These are phyloP conservation scores for Singerocomus inundabilis DNA, from an alignment of 1,284 basidiomycete genomes.

Conservation along the genomic window DNA sequence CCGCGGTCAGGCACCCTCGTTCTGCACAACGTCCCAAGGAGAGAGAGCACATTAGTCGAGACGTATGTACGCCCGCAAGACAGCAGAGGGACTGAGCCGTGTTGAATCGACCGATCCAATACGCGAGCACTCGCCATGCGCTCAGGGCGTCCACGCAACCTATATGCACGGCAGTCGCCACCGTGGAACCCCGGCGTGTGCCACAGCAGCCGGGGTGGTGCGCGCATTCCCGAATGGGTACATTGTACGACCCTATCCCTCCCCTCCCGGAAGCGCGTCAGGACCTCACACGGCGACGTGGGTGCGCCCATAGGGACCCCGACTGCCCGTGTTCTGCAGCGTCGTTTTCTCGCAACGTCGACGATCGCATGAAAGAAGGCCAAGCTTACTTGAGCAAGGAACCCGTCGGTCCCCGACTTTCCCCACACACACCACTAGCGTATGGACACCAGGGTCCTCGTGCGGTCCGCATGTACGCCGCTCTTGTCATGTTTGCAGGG, in stretches of 20 bases:
- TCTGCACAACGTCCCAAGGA: constrained; percentile 20
- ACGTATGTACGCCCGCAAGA: constrained; percentile 8
- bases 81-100: background rate
- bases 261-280: constrained; percentile 1
- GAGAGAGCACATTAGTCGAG: constrained; percentile 4
- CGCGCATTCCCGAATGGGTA: background rate
- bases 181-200: background rate
- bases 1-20: constrained; percentile 17
- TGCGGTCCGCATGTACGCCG: constrained; percentile 3
- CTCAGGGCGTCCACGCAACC: background rate
- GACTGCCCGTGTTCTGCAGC: background rate
- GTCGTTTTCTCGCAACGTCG: constrained; percentile 4
- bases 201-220: background rate
- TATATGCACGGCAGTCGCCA: background rate
- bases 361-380: background rate
- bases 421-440: background rate
- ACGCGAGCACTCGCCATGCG: constrained; percentile 4
- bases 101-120: constrained; percentile 1
- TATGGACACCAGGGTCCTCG: constrained; percentile 2
- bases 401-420: background rate
- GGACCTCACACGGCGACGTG: background rate
- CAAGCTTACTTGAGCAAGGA: background rate
- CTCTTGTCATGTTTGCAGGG: constrained; percentile 19
- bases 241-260: background rate
- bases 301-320: background rate